Conservation (phyloP, 208 protist genomes). For the Leishmania aethiopica region DNA sequence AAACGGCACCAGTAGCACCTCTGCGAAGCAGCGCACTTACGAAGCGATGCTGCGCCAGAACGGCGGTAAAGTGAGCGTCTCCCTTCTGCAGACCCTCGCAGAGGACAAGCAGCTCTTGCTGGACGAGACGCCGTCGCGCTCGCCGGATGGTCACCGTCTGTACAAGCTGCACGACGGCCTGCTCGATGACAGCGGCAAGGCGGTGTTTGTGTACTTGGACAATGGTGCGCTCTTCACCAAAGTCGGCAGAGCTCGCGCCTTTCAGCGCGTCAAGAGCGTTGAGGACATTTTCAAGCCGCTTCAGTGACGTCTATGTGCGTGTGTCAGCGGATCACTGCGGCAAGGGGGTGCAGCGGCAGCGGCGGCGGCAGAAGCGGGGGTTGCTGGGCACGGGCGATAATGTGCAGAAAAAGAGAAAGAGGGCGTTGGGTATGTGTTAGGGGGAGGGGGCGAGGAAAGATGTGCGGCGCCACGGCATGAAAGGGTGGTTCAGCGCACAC, state of each 20-base stretch:
- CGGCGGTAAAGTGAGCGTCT: conserved; percentile 63
- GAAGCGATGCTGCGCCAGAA: conserved; percentile 61
- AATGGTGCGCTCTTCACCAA: conserved; percentile 71
- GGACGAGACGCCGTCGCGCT: conserved; percentile 63
- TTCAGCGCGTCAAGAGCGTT: conserved; percentile 63
- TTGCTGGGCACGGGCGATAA: background rate
- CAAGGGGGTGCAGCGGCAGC: background rate
- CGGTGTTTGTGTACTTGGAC: conserved; percentile 76
- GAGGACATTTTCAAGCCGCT: conserved; percentile 71
- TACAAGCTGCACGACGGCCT: conserved; percentile 60
- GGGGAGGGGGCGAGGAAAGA: background rate
- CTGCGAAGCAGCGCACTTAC: conserved; percentile 70
- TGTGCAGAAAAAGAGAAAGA: too few species aligned
- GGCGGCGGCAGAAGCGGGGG: background rate
- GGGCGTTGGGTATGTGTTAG: background rate
- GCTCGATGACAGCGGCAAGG: conserved; percentile 7
- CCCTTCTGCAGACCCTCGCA: conserved; percentile 63
- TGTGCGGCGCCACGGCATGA: background rate
- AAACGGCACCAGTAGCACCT: conserved; percentile 44
- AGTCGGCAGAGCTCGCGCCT: conserved; percentile 35
- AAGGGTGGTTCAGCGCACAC: background rate
- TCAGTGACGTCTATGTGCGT: conserved; percentile 6
- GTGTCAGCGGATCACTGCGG: background rate
- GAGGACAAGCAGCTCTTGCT: conserved; percentile 76
- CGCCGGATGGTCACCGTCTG: conserved; percentile 64